A percentile compares a stretch with the other conserved stretches of the same genome.
Conservation (phyloP, 352 stramenopile species). For the Globisporangium abappressorium region DNA sequence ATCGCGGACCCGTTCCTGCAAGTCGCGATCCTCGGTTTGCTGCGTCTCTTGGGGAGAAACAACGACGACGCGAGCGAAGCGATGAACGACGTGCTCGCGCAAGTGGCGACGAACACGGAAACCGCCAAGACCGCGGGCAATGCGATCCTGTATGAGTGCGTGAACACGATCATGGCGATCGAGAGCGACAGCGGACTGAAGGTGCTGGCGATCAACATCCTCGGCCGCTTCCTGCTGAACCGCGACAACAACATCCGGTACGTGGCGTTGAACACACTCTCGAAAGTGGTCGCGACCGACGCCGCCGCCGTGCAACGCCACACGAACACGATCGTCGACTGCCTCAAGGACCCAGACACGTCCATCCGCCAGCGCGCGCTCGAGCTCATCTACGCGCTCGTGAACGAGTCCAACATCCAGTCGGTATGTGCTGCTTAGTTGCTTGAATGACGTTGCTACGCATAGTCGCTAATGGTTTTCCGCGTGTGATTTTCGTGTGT, state of each 20-base stretch:
- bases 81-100: conserved; percentile 98
- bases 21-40: conserved; percentile 86
- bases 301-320: conserved; percentile 96
- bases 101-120: conserved; percentile 99
- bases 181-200: conserved; percentile 96
- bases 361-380: conserved; percentile 98
- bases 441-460: neutral
- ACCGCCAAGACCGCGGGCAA: conserved; percentile 99
- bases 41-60: conserved; percentile 94
- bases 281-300: conserved; percentile 88
- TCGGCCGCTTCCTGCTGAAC: conserved; percentile 98
- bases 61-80: conserved; percentile 92
- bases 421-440: conserved; percentile 32
- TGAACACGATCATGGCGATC: conserved; percentile 99
- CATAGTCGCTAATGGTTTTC: neutral
- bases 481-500: neutral
- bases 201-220: conserved; percentile 98
- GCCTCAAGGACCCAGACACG: conserved; percentile 96
- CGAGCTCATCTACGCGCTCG: conserved; percentile 98
- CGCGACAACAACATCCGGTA: conserved; percentile 99
- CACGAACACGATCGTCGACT: conserved; percentile 95
- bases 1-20: conserved; percentile 99
- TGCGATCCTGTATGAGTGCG: conserved; percentile 98
- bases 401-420: conserved; percentile 97
- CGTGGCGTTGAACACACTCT: conserved; percentile 98